Evolutionary conservation across 345 rosid genomes (phyloP), one percentile per base, ranked within the genome.

Genomic region (Cardamine chenopodiifolia): DNA sequence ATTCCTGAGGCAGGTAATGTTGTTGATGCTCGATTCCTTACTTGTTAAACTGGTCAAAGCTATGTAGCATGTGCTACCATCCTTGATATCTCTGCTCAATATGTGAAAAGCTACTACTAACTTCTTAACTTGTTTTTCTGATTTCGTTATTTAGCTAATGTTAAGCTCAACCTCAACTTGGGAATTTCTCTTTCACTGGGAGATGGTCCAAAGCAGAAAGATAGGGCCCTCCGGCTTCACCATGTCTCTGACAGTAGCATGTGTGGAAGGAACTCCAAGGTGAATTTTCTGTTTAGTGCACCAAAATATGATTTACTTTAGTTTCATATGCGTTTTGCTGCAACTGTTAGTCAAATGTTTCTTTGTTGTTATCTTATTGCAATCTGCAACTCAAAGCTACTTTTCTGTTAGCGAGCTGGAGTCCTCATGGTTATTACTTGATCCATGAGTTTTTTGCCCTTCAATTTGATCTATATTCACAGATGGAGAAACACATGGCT

Each of bases 141-240:
- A 15, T 56, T 39, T 78, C 13, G 13, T 50, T 59, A 13, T 65
- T 8, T 53, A 78, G 81, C 69, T 66, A 65, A 71, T 42, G 77
- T 70, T 56, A 84, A 89, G 76, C 90, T 93, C 65, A 92, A 89
- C 77, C 87, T 93, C 73, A 89, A 85, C 82, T 82, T 93, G 86
- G 94, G 94, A 70, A 88, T 91, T 20, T 84, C 96, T 72, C 75
- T 88, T 71, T 79, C 96, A n/a, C 40, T 77, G 25, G 76, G 83
- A 67, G 80, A 78, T 60, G 25, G 79, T 80, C 53, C 85, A 25
- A 82, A 83, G 77, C 90, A 84, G 73, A 82, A 75, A 42, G 85
- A 81, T 62, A 79, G 69, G 69, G 58, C 29, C 37, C 72, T 66
- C 35, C 85, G 82, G 65, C 79, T 81, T 66, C 90, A 81, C 19